These are phyloP conservation scores for Hanseniaspora lindneri DNA, from an alignment of 805 yeast species.

Conservation along the genomic window DNA sequence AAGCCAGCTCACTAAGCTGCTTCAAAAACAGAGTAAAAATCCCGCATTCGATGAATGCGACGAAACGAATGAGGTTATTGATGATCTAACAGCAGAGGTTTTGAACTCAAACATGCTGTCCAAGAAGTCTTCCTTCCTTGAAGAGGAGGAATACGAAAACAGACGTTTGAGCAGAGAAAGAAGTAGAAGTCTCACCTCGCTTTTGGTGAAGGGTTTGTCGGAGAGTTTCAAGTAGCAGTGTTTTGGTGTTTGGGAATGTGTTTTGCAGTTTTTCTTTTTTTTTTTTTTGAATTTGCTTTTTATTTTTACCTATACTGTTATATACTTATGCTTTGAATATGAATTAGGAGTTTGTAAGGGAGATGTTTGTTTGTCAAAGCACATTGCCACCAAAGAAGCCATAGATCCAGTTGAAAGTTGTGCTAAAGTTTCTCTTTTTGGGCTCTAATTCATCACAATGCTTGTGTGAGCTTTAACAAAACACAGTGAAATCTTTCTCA, in stretches of 20 bases:
- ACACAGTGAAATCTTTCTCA: too few relatives aligned
- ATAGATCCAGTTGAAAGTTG: too few relatives aligned
- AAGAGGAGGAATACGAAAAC: conserved; percentile 1
- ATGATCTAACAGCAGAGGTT: not conserved
- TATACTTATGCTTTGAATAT: too few relatives aligned
- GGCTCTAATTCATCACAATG: too few relatives aligned
- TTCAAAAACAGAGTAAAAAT: not conserved
- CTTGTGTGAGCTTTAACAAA: too few relatives aligned
- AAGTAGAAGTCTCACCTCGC: conserved; percentile 11
- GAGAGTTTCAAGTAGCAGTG: conserved; percentile 4
- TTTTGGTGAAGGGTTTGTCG: conserved; percentile 8
- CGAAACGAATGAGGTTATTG: not conserved
- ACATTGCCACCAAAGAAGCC: too few relatives aligned
- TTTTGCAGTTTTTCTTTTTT: not conserved
- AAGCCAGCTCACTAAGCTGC: not conserved
- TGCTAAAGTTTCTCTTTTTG: too few relatives aligned
- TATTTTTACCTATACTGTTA: not conserved
- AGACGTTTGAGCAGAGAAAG: conserved; percentile 4
- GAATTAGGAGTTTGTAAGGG: too few relatives aligned
- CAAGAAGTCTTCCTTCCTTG: not conserved
- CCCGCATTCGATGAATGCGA: not conserved
- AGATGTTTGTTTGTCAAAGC: too few relatives aligned
- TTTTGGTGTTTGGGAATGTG: not conserved
- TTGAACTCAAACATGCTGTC: not conserved
- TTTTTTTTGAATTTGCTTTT: not conserved